These are phyloP conservation scores for Ampelomyces quisqualis DNA, from an alignment of 2,329 filamentous ascomycete genomes.

Conservation along the genomic window DNA sequence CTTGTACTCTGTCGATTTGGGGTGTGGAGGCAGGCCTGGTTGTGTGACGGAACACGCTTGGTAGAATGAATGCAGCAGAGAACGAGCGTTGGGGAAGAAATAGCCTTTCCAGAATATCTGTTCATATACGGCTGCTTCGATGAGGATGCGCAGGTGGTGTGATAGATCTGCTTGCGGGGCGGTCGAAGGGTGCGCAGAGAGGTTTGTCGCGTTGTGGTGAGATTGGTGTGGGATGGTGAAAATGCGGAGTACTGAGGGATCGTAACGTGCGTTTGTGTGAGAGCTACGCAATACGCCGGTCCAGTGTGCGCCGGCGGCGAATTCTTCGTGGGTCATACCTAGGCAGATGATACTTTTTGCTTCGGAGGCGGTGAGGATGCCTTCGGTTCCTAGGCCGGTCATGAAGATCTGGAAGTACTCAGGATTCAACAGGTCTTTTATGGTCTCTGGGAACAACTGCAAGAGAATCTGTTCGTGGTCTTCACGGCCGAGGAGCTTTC, in stretches of 20 bases:
- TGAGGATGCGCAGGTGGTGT: conserved; percentile 9
- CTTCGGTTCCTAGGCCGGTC: conserved; percentile 5
- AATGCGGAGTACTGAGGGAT: conserved; percentile 1
- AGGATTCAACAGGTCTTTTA: conserved; percentile 2
- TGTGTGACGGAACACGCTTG: conserved; percentile 5
- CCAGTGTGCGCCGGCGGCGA: conserved; percentile 4
- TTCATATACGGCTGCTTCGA: conserved; percentile 19
- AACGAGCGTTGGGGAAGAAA: conserved; percentile 11
- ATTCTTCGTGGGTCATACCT: conserved; percentile 6
- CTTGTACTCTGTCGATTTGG: conserved; percentile 7
- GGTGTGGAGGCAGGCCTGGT: neutral
- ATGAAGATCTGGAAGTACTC: conserved; percentile 14
- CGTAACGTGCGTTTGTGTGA: neutral
- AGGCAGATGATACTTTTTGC: conserved; percentile 1
- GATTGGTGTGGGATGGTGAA: conserved; percentile 6
- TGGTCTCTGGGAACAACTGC: conserved; percentile 11
- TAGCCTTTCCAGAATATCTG: conserved; percentile 14
- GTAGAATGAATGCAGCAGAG: conserved; percentile 10
- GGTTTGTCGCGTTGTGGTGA: neutral
- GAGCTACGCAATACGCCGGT: neutral
- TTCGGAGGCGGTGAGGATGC: neutral
- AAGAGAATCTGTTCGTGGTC: conserved; percentile 10
- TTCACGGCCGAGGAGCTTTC: conserved; percentile 4
- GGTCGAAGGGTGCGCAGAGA: neutral
- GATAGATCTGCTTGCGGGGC: neutral